Conservation (phyloP, 2,329 filamentous ascomycete species). For the Beauveria pseudobassiana region DNA sequence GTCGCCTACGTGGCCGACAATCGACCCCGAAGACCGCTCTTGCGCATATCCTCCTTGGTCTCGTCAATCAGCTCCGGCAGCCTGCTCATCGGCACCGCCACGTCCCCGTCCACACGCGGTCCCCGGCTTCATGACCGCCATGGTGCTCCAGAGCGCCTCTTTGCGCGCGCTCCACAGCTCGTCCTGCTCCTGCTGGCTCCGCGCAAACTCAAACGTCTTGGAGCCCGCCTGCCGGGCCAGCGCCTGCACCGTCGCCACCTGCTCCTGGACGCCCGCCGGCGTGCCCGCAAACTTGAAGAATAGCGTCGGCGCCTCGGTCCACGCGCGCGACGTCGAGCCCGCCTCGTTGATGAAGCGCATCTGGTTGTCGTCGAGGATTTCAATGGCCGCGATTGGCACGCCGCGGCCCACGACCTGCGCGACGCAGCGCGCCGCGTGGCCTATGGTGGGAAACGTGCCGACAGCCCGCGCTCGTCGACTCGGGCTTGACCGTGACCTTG, state of each 20-base stretch:
- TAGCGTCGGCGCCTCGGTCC: conserved; percentile 67
- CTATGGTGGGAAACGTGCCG: conserved; percentile 49
- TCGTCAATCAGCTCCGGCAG: conserved; percentile 71
- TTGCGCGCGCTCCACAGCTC: conserved; percentile 81
- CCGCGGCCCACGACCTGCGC: conserved; percentile 72
- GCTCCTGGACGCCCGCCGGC: conserved; percentile 64
- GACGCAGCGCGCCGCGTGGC: conserved; percentile 71
- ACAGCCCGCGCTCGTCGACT: conserved; percentile 78
- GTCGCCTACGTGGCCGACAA: conserved; percentile 69
- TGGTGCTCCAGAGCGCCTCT: conserved; percentile 74
- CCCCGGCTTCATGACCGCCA: conserved; percentile 57
- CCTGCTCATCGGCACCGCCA: conserved; percentile 71
- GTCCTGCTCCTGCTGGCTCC: conserved; percentile 57
- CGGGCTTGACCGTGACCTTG: conserved; percentile 76
- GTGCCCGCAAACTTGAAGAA: conserved; percentile 83
- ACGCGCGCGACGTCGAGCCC: conserved; percentile 57
- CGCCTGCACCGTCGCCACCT: conserved; percentile 59
- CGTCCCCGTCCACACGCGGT: conserved; percentile 79
- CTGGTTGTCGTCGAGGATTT: conserved; percentile 87
- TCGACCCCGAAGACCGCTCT: conserved; percentile 37
- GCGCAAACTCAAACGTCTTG: conserved; percentile 71
- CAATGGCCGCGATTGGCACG: conserved; percentile 81
- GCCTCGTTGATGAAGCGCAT: conserved; percentile 65
- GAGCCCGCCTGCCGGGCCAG: conserved; percentile 55
- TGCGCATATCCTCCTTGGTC: conserved; percentile 43